Conservation (phyloP, 2,329 filamentous ascomycete genomes). For the Apiospora marii region DNA sequence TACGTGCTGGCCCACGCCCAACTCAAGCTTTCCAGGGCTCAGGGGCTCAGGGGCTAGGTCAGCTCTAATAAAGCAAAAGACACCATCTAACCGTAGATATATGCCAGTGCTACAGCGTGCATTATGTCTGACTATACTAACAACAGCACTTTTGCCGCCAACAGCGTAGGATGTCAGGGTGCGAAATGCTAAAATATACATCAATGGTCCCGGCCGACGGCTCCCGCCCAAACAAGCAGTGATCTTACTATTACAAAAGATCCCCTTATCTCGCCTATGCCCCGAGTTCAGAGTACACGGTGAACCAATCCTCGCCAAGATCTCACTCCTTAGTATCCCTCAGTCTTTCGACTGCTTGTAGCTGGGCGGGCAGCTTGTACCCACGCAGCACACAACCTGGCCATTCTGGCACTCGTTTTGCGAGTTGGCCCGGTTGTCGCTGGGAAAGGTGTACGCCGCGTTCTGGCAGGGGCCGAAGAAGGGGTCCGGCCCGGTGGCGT, state of each 20-base stretch:
- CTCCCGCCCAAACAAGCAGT: neutral
- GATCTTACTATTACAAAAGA: neutral
- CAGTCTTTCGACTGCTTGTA: neutral
- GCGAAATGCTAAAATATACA: neutral
- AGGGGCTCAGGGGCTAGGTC: neutral
- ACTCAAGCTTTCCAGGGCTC: neutral
- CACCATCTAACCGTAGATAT: too few species aligned
- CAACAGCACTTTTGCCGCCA: too few species aligned
- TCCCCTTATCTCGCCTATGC: neutral
- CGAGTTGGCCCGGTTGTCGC: constrained; percentile 6
- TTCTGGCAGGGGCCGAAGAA: constrained; percentile 14
- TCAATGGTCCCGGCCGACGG: neutral
- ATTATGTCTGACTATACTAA: neutral
- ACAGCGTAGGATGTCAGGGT: too few species aligned
- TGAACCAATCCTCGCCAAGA: neutral
- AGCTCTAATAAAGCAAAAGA: neutral
- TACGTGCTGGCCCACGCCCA: too few species aligned
- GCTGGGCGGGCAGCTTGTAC: neutral
- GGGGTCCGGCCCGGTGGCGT: neutral
- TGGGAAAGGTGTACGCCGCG: constrained; percentile 5
- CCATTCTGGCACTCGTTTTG: constrained; percentile 16
- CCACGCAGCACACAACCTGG: constrained; percentile 14
- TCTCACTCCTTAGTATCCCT: neutral
- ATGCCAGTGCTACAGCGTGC: too few species aligned
- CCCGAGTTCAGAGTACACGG: neutral